Percentiles rank a stretch among this genome's conserved stretches.
These are phyloP conservation scores for Hygrophoropsis aurantiaca DNA, from an alignment of 768 basidiomycete genomes.

Conservation along the genomic window DNA sequence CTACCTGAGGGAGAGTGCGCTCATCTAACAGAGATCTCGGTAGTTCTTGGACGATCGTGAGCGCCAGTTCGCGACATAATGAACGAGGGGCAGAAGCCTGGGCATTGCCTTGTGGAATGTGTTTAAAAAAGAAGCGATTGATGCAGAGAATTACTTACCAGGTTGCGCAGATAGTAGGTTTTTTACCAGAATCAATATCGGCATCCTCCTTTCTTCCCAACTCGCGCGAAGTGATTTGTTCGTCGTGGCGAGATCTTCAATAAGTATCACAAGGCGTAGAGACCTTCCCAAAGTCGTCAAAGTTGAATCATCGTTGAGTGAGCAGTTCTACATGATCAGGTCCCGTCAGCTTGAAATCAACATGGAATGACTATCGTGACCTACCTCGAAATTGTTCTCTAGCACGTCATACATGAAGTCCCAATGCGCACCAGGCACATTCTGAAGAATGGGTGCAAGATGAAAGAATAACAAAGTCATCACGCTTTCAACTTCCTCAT, in stretches of 20 bases:
- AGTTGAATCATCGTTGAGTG: slow-evolving; percentile 55
- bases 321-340: slow-evolving; percentile 45
- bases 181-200: slow-evolving; percentile 57
- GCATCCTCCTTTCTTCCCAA: slow-evolving; percentile 61
- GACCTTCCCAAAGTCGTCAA: slow-evolving; percentile 70
- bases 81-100: slow-evolving; percentile 56
- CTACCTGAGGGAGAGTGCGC: slow-evolving; percentile 63
- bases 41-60: slow-evolving; percentile 67
- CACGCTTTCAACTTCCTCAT: slow-evolving; percentile 76
- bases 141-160: slow-evolving; percentile 39
- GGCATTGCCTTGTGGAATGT: slow-evolving; percentile 9
- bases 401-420: slow-evolving; percentile 87
- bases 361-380: slow-evolving; percentile 11
- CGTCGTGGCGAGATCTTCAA: slow-evolving; percentile 68
- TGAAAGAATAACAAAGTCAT: slow-evolving; percentile 74
- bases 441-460: slow-evolving; percentile 86
- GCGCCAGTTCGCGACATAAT: slow-evolving; percentile 63
- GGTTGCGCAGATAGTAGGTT: slow-evolving; percentile 54
- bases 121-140: background rate
- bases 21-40: slow-evolving; percentile 62
- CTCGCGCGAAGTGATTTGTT: slow-evolving; percentile 72
- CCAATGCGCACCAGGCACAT: slow-evolving; percentile 87
- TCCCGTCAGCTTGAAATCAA: background rate
- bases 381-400: slow-evolving; percentile 85
- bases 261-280: slow-evolving; percentile 58